Evolutionary conservation across 2,329 filamentous ascomycete genomes (phyloP), one percentile per base, ranked within the genome.

Genomic region (Grosmannia penicillata): DNA sequence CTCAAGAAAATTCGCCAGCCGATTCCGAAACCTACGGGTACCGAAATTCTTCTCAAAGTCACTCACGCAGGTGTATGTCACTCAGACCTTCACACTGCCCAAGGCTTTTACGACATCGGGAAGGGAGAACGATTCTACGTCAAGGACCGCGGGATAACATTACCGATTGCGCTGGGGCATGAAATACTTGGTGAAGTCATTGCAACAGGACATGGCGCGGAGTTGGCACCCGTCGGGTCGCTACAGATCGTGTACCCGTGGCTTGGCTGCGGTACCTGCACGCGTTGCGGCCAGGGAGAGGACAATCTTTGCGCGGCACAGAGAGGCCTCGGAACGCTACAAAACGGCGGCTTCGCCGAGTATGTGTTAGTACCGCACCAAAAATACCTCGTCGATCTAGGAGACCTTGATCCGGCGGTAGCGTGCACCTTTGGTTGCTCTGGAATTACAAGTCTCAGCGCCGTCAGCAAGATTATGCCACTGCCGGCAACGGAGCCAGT

Each of bases 171-270:
- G 11, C 31, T 38, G 10, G 41, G 41, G 3, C 41, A 43, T 21
- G 41, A 43, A 32, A 43, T 43, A 19, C 15, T 30, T 10, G 41
- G 41, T 27, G 37, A 37, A 26, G 41, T 43, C 4, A 35, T 24
- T 1, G 34, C 30, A 8, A 10, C 28, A n/a, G 41, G 41, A 6
- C 41, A 43, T 5, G 37, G 18, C 5, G 13, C 29, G 6, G 33
- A 19, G 5, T 3, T 4, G 14, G 19, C 36, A 3, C 7, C 17
- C 5, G 18, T 38, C 8, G 41, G 41, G 22, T 37, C 37, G 2
- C 27, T 14, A 15, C 41, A 43, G 35, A 43, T 43, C 11, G 41
- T 43, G 9, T 43, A 43, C 15, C 41, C 41, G 1, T 43, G 41
- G 41, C 38, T 40, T 8, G 33, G 38, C 29, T 36, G 39, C 30